These are phyloP conservation scores for Ceratonia siliqua DNA, from an alignment of 306 rosid species.

Conservation along the genomic window DNA sequence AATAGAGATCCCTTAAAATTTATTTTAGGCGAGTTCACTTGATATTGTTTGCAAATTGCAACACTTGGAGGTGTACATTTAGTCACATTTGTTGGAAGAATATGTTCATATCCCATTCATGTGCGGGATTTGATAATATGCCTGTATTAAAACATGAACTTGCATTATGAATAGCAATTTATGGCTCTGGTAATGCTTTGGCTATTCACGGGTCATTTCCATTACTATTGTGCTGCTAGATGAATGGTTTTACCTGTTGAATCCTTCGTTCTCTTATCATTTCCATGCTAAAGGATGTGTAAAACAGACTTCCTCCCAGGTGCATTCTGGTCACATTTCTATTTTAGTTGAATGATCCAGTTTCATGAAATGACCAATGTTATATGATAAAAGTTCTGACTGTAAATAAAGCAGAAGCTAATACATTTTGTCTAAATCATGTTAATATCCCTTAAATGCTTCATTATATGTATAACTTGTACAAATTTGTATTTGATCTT, in stretches of 20 bases:
- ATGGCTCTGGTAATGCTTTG: slow-evolving; percentile 1
- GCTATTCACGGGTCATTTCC: background rate
- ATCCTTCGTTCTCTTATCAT: too few relatives aligned
- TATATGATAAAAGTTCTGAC: background rate
- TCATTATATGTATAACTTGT: background rate
- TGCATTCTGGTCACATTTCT: background rate
- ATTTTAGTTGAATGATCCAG: background rate
- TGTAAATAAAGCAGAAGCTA: background rate
- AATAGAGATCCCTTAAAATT: background rate
- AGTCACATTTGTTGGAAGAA: background rate
- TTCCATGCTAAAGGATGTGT: background rate
- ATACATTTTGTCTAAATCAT: background rate
- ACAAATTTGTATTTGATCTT: background rate
- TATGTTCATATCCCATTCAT: background rate
- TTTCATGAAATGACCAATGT: background rate
- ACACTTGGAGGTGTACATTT: background rate
- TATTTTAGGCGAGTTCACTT: background rate
- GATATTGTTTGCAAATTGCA: background rate
- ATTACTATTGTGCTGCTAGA: background rate
- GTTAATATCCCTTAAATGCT: background rate
- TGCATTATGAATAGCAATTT: slow-evolving; percentile 15
- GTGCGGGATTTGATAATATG: background rate
- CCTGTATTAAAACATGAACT: background rate
- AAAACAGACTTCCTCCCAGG: background rate
- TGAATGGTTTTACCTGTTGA: background rate